phyloP scores from a whole-genome alignment of 352 stramenopile genomes.

The Globisporangium sylvaticum region DNA sequence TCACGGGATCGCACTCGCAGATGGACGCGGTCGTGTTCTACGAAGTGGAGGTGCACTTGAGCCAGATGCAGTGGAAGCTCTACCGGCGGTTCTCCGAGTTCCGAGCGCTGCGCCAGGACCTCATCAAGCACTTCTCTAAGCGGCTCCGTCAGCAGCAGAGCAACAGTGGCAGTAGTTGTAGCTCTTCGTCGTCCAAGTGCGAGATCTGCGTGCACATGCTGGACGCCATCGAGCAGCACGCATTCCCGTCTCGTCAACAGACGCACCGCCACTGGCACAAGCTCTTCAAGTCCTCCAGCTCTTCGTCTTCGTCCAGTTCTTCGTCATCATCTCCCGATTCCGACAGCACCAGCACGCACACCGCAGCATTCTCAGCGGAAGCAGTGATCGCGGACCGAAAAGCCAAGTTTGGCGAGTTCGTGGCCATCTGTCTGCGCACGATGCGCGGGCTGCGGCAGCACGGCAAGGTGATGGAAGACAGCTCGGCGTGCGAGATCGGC shows the following conservation, averaged over 20 bases:
- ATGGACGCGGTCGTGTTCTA: slow-evolving; percentile 64
- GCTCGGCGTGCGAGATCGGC: slow-evolving; percentile 51
- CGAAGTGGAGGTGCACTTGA: slow-evolving; percentile 61
- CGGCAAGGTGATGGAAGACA: slow-evolving; percentile 41
- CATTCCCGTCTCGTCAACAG: slow-evolving; percentile 49
- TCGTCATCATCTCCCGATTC: neutral
- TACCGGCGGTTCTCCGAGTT: slow-evolving; percentile 76
- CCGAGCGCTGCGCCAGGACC: slow-evolving; percentile 42
- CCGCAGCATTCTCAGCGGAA: neutral
- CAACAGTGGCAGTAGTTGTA: neutral
- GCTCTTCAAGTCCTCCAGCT: slow-evolving; percentile 14
- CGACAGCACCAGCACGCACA: slow-evolving; percentile 4
- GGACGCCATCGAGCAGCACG: slow-evolving; percentile 37
- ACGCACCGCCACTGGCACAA: slow-evolving; percentile 24
- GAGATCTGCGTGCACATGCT: slow-evolving; percentile 67
- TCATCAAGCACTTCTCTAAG: slow-evolving; percentile 56
- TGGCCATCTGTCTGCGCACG: slow-evolving; percentile 41
- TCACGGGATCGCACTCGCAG: slow-evolving; percentile 47
- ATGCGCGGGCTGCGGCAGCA: slow-evolving; percentile 68
- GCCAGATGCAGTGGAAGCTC: slow-evolving; percentile 55
- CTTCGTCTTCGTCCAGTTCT: slow-evolving; percentile 1
- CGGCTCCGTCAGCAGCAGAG: slow-evolving; percentile 21
- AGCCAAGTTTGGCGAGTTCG: slow-evolving; percentile 50
- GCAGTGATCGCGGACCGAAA: slow-evolving; percentile 47
- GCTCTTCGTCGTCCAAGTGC: slow-evolving; percentile 17